Evolutionary conservation across 768 basidiomycete genomes (phyloP), one percentile per base, ranked within the genome.

Genomic region (Macrolepiota albuminosa): DNA sequence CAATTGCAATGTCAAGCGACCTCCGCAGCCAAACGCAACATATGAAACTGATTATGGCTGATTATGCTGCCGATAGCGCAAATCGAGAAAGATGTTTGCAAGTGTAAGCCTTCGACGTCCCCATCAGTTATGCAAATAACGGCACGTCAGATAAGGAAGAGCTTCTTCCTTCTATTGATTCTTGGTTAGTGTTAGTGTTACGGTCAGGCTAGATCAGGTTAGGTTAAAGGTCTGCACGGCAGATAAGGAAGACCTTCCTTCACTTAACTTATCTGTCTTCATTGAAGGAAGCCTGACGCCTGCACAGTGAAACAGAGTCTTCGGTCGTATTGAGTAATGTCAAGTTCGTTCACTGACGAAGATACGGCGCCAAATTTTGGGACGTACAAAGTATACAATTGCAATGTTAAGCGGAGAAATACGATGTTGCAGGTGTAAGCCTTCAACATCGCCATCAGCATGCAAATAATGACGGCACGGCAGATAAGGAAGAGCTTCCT

Each of bases 351-450:
- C 85, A 84, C 85, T 87, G 51, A 53, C 26, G 42, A 46, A 33
- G 40, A 46, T 13, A n/a, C 26, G 16, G 6, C 18, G 13, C 39
- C 8, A 26, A 21, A 13, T 39, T 26, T 31, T 24, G 47, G 43
- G 8, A 68, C 68, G 54, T 63, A 77, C 71, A 65, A 89, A 88
- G 71, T 87, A 89, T 52, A 87, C 86, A 21, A 86, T 88, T 21
- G 77, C 9, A 88, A 74, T 3, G 87, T 88, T 57, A 90, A 72
- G 2, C 87, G 88, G 9, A 90, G 71, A 76, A 84, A 88, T 66
- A 88, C 83, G 66, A 89, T 86, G 86, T 89, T 3, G 82, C 84
- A 14, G 87, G 72, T 7, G 87, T 89, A 43, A 90, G 74, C 51
- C 81, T 81, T 45, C 84, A 84, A 84, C 84, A 51, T 34, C 11